A percentile compares a stretch with the other conserved stretches of the same genome.
Conservation (phyloP, 2,329 filamentous ascomycete species). For the Beauveria bassiana region DNA sequence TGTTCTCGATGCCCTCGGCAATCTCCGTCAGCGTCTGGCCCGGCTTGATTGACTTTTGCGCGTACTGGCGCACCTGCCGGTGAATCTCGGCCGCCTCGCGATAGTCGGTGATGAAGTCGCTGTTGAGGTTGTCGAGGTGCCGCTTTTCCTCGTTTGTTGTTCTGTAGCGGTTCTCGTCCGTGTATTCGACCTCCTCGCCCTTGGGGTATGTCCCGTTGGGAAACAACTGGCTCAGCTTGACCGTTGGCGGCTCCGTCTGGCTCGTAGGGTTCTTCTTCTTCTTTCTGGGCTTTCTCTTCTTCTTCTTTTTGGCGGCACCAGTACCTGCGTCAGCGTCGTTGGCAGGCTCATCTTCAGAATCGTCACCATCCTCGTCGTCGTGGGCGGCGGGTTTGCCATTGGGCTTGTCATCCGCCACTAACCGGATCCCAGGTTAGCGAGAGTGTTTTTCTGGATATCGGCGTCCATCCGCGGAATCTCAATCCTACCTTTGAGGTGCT, state of each 20-base stretch:
- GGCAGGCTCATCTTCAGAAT: constrained; percentile 37
- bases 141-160: constrained; percentile 80
- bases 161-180: constrained; percentile 66
- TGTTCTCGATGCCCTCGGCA: constrained; percentile 78
- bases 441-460: background rate
- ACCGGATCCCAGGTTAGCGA: constrained; percentile 10
- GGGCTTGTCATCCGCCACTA: constrained; percentile 33
- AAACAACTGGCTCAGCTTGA: constrained; percentile 65
- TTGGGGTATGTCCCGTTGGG: constrained; percentile 64
- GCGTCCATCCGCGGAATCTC: background rate
- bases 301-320: constrained; percentile 36
- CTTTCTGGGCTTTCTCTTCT: constrained; percentile 80
- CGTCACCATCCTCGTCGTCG: constrained; percentile 45
- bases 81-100: constrained; percentile 84
- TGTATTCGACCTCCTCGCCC: constrained; percentile 72
- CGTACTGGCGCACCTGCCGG: constrained; percentile 78
- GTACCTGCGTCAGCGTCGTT: constrained; percentile 30
- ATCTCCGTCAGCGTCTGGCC: constrained; percentile 76
- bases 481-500: constrained; percentile 33
- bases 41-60: constrained; percentile 71
- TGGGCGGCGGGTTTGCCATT: constrained; percentile 36
- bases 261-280: constrained; percentile 69
- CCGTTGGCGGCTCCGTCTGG: constrained; percentile 67
- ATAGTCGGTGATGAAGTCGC: constrained; percentile 73
- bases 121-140: constrained; percentile 72